These are phyloP conservation scores for Ambrosiella beaveri DNA, from an alignment of 2,329 filamentous ascomycete species.

Conservation along the genomic window DNA sequence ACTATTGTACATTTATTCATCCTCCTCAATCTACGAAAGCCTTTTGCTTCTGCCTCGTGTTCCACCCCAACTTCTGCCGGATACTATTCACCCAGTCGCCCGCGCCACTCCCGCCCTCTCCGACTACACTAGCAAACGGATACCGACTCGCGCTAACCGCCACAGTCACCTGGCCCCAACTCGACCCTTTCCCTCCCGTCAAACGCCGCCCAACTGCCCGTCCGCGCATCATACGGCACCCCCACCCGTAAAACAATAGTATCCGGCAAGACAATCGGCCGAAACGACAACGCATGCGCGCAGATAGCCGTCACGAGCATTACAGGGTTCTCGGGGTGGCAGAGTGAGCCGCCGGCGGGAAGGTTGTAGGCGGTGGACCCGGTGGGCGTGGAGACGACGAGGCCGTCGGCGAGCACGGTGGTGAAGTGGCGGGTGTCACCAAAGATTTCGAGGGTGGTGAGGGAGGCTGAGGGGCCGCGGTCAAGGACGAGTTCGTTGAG, in stretches of 20 bases:
- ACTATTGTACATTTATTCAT: not conserved
- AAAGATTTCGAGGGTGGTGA: constrained; percentile 84
- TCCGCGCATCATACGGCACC: constrained; percentile 84
- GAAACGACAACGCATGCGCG: constrained; percentile 84
- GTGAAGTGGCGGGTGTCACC: constrained; percentile 93
- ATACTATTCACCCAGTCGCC: constrained; percentile 77
- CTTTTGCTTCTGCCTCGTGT: constrained; percentile 63
- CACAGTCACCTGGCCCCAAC: constrained; percentile 61
- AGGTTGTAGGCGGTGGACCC: constrained; percentile 93
- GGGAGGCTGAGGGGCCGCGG: constrained; percentile 80
- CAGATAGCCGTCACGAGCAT: constrained; percentile 91
- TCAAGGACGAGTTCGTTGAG: constrained; percentile 96
- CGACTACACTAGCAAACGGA: constrained; percentile 62
- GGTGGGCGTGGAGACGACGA: constrained; percentile 87
- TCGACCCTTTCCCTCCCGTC: constrained; percentile 83
- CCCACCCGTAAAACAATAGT: constrained; percentile 85
- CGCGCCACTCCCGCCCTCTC: constrained; percentile 42
- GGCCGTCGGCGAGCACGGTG: constrained; percentile 77
- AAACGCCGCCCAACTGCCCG: constrained; percentile 92
- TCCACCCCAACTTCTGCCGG: constrained; percentile 63
- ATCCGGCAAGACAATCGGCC: constrained; percentile 91
- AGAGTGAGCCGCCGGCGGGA: constrained; percentile 84
- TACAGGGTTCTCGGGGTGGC: constrained; percentile 90
- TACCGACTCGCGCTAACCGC: constrained; percentile 67
- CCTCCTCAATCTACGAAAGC: constrained; percentile 21